Evolutionary conservation across 768 basidiomycete species (phyloP).

Genomic region (Mycena belliarum): DNA sequence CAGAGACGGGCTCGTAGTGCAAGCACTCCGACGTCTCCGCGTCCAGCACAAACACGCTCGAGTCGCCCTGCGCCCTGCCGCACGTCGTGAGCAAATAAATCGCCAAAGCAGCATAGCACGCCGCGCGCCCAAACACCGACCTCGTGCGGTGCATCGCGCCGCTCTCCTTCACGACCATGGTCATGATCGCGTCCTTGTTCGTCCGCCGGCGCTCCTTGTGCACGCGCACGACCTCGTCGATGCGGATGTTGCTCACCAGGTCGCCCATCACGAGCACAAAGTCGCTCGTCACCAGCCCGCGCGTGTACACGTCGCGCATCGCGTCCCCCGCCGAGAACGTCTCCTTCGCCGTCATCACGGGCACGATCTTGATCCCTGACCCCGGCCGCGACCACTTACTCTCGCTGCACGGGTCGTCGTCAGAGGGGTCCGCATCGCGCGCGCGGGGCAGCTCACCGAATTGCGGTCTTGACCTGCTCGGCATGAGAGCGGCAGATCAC

Average conservation of each 20-base stretch:
- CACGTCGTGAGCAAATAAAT: not conserved
- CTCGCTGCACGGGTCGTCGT: slow-evolving; percentile 46
- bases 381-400: slow-evolving; percentile 86
- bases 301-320: slow-evolving; percentile 90
- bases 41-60: slow-evolving; percentile 78
- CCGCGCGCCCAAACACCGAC: slow-evolving; percentile 42
- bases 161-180: slow-evolving; percentile 87
- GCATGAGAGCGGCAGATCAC: slow-evolving; percentile 92
- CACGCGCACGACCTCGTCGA: slow-evolving; percentile 84
- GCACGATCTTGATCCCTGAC: slow-evolving; percentile 79
- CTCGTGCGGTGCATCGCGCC: slow-evolving; percentile 72
- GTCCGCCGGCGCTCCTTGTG: slow-evolving; percentile 86
- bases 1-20: slow-evolving; percentile 78
- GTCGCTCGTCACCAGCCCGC: slow-evolving; percentile 86
- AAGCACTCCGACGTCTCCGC: slow-evolving; percentile 76
- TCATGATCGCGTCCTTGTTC: slow-evolving; percentile 95
- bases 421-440: slow-evolving; percentile 4
- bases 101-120: not conserved
- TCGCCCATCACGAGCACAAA: slow-evolving; percentile 92
- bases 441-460: slow-evolving; percentile 56
- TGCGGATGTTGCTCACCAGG: slow-evolving; percentile 89
- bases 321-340: slow-evolving; percentile 90
- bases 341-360: slow-evolving; percentile 83
- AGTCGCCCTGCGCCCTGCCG: slow-evolving; percentile 67
- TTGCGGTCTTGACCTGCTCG: slow-evolving; percentile 80